These are phyloP conservation scores for Primulina eburnea DNA, from an alignment of 257 asterid species.

Conservation along the genomic window DNA sequence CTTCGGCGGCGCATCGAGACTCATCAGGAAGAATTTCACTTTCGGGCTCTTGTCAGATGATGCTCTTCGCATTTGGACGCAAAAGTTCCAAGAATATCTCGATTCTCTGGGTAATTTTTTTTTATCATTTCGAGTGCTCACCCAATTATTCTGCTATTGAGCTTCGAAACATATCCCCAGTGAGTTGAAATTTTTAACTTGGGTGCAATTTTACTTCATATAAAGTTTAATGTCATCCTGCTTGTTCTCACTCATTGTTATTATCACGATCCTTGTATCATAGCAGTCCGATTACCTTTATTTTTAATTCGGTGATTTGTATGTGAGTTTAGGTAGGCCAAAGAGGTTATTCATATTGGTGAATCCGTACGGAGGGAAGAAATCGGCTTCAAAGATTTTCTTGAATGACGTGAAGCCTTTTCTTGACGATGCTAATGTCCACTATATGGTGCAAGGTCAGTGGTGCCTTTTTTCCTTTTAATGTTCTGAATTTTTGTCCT, in stretches of 20 bases:
- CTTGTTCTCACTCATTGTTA: neutral
- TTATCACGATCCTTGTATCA: neutral
- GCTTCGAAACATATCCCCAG: no score
- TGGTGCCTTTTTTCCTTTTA: neutral
- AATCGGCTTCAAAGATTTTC: constrained; percentile 66
- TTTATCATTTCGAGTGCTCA: no score
- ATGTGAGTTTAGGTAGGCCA: constrained; percentile 70
- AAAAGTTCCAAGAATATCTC: constrained; percentile 50
- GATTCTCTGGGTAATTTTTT: constrained; percentile 61
- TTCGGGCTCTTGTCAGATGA: constrained; percentile 52
- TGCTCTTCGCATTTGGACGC: constrained; percentile 54
- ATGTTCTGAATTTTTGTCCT: neutral
- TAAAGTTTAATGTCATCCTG: neutral
- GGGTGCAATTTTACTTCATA: neutral
- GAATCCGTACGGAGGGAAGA: constrained; percentile 92
- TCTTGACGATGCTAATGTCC: constrained; percentile 80
- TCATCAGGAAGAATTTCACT: constrained; percentile 49
- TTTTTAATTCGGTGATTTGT: constrained; percentile 15
- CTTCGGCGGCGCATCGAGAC: constrained; percentile 23
- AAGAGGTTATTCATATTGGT: constrained; percentile 70
- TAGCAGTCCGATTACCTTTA: neutral
- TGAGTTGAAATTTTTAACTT: no score
- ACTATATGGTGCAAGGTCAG: constrained; percentile 63
- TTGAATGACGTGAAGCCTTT: constrained; percentile 70
- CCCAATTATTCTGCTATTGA: no score